These are phyloP conservation scores for Penicillium sp. DNA, from an alignment of 2,329 filamentous ascomycete genomes.

Conservation along the genomic window DNA sequence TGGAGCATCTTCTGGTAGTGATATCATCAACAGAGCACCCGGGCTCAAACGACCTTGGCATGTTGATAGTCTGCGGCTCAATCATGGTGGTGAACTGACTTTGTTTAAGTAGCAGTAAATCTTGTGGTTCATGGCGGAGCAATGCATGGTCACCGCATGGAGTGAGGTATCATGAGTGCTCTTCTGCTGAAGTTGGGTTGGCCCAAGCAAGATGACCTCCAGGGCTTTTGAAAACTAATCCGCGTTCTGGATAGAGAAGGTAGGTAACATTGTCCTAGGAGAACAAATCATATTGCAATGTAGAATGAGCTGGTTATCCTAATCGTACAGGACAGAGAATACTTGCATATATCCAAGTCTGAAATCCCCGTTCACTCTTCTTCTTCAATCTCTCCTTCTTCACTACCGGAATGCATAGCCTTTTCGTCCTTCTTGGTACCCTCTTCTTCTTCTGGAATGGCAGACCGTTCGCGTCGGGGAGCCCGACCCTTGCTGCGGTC, in stretches of 20 bases:
- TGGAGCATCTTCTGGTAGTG: too few species aligned
- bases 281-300: neutral
- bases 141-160: too few species aligned
- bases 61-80: too few species aligned
- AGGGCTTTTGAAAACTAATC: too few species aligned
- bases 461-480: constrained; percentile 53
- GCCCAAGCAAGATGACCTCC: too few species aligned
- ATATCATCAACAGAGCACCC: too few species aligned
- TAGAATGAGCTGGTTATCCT: constrained; percentile 8
- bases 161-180: too few species aligned
- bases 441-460: constrained; percentile 35
- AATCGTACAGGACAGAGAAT: constrained; percentile 1
- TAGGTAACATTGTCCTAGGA: neutral
- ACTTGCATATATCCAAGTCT: constrained; percentile 2
- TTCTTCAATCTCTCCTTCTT: constrained; percentile 98
- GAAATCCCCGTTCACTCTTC: constrained; percentile 26
- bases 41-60: too few species aligned
- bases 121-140: too few species aligned
- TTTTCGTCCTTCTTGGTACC: constrained; percentile 46
- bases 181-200: too few species aligned
- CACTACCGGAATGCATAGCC: constrained; percentile 77
- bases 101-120: too few species aligned
- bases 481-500: constrained; percentile 42
- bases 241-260: neutral
- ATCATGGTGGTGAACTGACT: too few species aligned